phyloP scores from a whole-genome alignment of 345 rosid genomes.

The Xanthoceras sorbifolium region DNA sequence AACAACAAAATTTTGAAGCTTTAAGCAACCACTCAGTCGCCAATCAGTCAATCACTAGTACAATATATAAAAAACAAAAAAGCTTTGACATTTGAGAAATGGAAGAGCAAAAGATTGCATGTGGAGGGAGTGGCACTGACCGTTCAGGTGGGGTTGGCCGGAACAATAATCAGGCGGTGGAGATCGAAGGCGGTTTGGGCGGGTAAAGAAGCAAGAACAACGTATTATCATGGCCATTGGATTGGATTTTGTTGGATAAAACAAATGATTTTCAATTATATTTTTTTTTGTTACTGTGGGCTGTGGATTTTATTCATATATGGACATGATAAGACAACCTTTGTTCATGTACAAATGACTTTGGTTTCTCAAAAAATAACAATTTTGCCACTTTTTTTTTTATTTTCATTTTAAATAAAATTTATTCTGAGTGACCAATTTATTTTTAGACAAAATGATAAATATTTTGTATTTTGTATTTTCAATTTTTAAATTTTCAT shows the following conservation, averaged over 20 bases:
- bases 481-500: no score
- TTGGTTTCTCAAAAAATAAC: background rate
- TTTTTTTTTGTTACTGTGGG: background rate
- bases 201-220: slow-evolving; percentile 47
- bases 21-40: slow-evolving; percentile 1
- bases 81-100: slow-evolving; percentile 12
- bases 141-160: slow-evolving; percentile 31
- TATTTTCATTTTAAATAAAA: no score
- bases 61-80: background rate
- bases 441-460: no score
- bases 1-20: slow-evolving; percentile 1
- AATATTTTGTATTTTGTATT: no score
- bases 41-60: background rate
- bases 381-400: background rate
- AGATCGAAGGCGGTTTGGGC: slow-evolving; percentile 33
- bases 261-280: background rate
- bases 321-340: background rate
- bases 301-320: background rate
- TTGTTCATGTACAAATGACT: no score
- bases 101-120: slow-evolving; percentile 11
- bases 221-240: slow-evolving; percentile 52
- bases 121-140: slow-evolving; percentile 31
- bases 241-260: slow-evolving; percentile 28
- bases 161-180: slow-evolving; percentile 33
- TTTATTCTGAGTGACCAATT: no score